phyloP scores from a whole-genome alignment of 1,284 basidiomycete species.

The Agroathelia rolfsii region DNA sequence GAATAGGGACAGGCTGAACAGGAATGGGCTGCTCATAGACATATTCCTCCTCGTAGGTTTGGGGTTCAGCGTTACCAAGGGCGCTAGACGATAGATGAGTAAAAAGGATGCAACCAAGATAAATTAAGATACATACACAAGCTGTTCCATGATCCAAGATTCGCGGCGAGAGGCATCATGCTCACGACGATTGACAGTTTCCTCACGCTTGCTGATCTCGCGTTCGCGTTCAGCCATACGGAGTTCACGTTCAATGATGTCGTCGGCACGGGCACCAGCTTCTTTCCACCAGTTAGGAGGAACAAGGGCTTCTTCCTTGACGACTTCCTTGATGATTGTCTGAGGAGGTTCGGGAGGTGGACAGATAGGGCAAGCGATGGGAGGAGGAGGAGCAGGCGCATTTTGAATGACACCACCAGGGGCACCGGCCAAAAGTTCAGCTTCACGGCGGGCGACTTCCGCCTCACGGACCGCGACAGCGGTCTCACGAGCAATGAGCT shows the following conservation, averaged over 20 bases:
- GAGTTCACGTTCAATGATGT: conserved; percentile 71
- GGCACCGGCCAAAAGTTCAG: conserved; percentile 68
- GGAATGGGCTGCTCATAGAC: conserved; percentile 60
- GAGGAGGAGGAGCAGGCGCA: conserved; percentile 34
- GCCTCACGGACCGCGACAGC: conserved; percentile 70
- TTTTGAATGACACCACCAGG: conserved; percentile 63
- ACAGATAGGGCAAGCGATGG: conserved; percentile 44
- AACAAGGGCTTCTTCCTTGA: conserved; percentile 67
- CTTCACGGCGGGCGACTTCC: conserved; percentile 76
- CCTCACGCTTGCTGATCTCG: conserved; percentile 74
- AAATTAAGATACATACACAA: conserved; percentile 48
- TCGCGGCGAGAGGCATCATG: conserved; percentile 77
- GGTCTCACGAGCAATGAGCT: conserved; percentile 65
- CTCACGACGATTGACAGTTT: conserved; percentile 70
- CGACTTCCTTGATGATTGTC: conserved; percentile 75
- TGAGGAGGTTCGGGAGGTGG: conserved; percentile 45
- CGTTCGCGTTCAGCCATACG: conserved; percentile 74
- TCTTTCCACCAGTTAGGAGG: conserved; percentile 66
- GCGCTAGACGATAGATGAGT: conserved; percentile 34
- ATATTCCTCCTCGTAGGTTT: conserved; percentile 67
- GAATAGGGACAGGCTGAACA: too few species aligned
- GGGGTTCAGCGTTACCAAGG: conserved; percentile 46
- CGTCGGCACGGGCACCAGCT: conserved; percentile 57
- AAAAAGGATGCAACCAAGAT: conserved; percentile 1
- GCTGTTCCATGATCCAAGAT: conserved; percentile 81